Percentiles rank a stretch among this genome's conserved stretches.
Conservation (phyloP, 2,329 filamentous ascomycete species). For the Aspergillus pseudoterreus region DNA sequence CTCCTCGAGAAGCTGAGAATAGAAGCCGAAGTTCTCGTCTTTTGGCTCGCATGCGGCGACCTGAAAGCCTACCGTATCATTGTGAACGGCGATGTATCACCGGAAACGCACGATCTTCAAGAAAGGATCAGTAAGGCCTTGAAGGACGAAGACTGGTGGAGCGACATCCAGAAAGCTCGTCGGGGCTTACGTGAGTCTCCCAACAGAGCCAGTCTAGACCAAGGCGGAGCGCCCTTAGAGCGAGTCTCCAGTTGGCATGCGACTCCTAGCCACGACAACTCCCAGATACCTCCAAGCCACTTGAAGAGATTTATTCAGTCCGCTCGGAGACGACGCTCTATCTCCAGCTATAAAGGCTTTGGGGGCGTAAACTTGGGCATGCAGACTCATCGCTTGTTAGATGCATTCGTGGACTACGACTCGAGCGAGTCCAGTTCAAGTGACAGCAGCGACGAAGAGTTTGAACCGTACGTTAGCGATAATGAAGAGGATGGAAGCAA, state of each 20-base stretch:
- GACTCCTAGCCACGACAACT: conserved; percentile 50
- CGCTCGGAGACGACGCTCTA: conserved; percentile 51
- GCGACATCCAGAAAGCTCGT: conserved; percentile 59
- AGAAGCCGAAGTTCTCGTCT: conserved; percentile 72
- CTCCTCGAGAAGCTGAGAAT: conserved; percentile 79
- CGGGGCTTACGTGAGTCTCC: conserved; percentile 14
- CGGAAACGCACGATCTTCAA: conserved; percentile 53
- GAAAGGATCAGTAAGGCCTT: conserved; percentile 63
- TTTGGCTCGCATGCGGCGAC: conserved; percentile 73
- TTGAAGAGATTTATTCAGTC: conserved; percentile 61
- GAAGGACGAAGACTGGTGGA: conserved; percentile 77
- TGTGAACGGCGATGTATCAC: conserved; percentile 62
- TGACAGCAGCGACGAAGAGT: conserved; percentile 41
- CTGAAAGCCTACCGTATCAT: conserved; percentile 73
- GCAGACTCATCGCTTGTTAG: conserved; percentile 67
- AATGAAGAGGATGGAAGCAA: conserved; percentile 28
- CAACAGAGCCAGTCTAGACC: conserved; percentile 12
- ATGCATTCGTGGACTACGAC: conserved; percentile 55
- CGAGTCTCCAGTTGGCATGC: conserved; percentile 50
- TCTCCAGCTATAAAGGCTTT: conserved; percentile 48
- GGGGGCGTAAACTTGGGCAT: conserved; percentile 66
- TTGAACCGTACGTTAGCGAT: conserved; percentile 40
- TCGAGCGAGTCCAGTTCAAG: conserved; percentile 44
- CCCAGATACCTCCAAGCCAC: conserved; percentile 39
- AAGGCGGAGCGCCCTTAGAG: conserved; percentile 32